These are phyloP conservation scores for Phanerodontia chrysosporium DNA, from an alignment of 768 basidiomycete genomes.

Conservation along the genomic window DNA sequence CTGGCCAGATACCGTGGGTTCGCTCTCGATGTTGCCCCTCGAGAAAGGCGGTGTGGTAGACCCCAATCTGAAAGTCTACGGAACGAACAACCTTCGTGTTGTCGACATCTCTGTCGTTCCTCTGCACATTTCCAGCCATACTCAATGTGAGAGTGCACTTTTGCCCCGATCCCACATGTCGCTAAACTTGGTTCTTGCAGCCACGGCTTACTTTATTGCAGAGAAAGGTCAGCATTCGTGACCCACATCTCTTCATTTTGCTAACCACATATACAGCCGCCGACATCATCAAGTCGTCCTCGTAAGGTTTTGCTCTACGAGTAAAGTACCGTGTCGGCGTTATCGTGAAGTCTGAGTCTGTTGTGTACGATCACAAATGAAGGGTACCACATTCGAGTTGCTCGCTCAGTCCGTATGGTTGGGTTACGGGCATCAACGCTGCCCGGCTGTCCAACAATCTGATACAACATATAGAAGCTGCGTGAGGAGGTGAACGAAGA, in stretches of 20 bases:
- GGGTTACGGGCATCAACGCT: too few relatives aligned
- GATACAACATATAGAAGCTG: too few relatives aligned
- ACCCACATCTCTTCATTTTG: neutral
- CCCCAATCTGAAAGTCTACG: constrained; percentile 33
- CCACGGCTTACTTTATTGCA: constrained; percentile 1
- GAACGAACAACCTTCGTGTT: constrained; percentile 43
- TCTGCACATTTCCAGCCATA: neutral
- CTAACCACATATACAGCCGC: constrained; percentile 13
- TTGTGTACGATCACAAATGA: too few relatives aligned
- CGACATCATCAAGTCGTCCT: constrained; percentile 27
- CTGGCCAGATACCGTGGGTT: constrained; percentile 39
- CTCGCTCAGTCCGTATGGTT: too few relatives aligned
- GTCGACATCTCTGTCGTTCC: constrained; percentile 36
- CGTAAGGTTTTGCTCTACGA: too few relatives aligned
- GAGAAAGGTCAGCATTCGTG: constrained; percentile 14
- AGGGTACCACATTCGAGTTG: too few relatives aligned
- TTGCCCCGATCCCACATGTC: constrained; percentile 3
- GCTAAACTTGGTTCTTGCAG: neutral
- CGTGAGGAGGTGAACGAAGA: too few relatives aligned
- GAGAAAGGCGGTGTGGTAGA: constrained; percentile 52
- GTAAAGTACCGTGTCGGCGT: too few relatives aligned
- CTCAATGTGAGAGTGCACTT: constrained; percentile 8
- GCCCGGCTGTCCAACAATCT: too few relatives aligned
- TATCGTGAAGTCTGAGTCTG: too few relatives aligned
- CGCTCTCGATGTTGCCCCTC: constrained; percentile 51